A percentile compares a stretch with the other conserved stretches of the same genome.
These are phyloP conservation scores for Beverwykella pulmonaria DNA, from an alignment of 495 filamentous ascomycete species.

Conservation along the genomic window DNA sequence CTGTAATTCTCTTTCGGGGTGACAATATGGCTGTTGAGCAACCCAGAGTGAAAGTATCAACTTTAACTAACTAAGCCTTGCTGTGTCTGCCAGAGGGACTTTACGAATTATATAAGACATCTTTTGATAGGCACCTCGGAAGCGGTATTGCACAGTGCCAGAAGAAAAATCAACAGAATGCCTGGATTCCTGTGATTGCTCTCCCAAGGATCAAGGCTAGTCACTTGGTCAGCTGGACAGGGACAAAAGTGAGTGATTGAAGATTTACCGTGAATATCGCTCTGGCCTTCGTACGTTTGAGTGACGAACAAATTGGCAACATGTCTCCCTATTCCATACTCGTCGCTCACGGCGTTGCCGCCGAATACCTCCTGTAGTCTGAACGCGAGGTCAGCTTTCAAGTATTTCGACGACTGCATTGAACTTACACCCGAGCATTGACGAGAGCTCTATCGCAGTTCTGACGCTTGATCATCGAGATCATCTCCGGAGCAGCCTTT, in stretches of 20 bases:
- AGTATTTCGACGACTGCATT: neutral
- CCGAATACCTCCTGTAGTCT: slow-evolving; percentile 94
- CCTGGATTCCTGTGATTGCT: slow-evolving; percentile 71
- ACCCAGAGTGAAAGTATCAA: too few species aligned
- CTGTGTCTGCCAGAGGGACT: too few species aligned
- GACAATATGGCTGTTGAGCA: too few species aligned
- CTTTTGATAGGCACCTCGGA: too few species aligned
- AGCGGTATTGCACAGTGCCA: too few species aligned
- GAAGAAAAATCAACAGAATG: slow-evolving; percentile 57
- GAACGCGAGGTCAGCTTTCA: slow-evolving; percentile 7
- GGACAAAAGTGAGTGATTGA: neutral
- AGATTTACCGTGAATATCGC: slow-evolving; percentile 87
- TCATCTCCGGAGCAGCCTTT: slow-evolving; percentile 90
- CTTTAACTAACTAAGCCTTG: too few species aligned
- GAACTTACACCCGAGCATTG: slow-evolving; percentile 71
- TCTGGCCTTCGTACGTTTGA: slow-evolving; percentile 96
- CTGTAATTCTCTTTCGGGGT: too few species aligned
- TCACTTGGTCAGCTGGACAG: slow-evolving; percentile 27
- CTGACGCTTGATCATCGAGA: slow-evolving; percentile 96
- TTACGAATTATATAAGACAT: too few species aligned
- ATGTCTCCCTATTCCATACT: slow-evolving; percentile 92
- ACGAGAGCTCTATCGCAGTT: slow-evolving; percentile 91
- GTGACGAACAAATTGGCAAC: slow-evolving; percentile 97
- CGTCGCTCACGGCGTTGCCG: slow-evolving; percentile 94
- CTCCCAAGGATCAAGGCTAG: slow-evolving; percentile 68